A percentile compares a stretch with the other conserved stretches of the same genome.
phyloP scores from a whole-genome alignment of 106 monocot genomes.

The Dioscorea zingiberensis region DNA sequence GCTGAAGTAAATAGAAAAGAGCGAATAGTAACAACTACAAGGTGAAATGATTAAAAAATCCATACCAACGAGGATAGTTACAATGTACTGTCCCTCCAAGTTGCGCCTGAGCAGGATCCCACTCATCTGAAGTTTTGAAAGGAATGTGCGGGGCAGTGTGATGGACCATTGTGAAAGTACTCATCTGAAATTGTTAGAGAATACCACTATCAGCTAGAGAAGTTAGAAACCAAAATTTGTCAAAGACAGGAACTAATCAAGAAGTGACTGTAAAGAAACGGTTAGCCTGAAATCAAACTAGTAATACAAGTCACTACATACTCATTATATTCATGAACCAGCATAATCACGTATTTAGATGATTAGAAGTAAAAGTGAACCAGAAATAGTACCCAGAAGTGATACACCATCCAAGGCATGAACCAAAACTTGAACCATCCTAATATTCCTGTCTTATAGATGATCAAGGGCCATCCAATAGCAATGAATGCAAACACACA shows the following conservation, averaged over 20 bases:
- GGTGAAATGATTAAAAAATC: background rate
- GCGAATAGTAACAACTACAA: no score
- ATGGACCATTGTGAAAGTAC: slow-evolving; percentile 98
- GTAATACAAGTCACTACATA: no score
- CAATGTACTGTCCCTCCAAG: slow-evolving; percentile 88
- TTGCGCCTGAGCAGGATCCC: slow-evolving; percentile 90
- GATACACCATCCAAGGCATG: slow-evolving; percentile 87
- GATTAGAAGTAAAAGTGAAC: background rate
- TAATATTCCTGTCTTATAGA: slow-evolving; percentile 59
- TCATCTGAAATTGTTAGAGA: slow-evolving; percentile 58
- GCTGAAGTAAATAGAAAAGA: no score
- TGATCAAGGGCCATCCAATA: slow-evolving; percentile 87
- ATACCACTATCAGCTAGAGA: background rate
- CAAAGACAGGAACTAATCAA: no score
- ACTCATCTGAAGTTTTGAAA: slow-evolving; percentile 78
- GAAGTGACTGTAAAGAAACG: no score
- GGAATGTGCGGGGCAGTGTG: slow-evolving; percentile 98
- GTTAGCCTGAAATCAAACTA: no score
- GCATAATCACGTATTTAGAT: no score
- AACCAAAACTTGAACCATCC: slow-evolving; percentile 99
- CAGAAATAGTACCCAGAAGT: slow-evolving; percentile 78
- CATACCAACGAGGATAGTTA: slow-evolving; percentile 81
- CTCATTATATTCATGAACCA: no score
- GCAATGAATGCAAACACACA: slow-evolving; percentile 87
- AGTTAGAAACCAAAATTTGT: background rate